A percentile compares a stretch with the other conserved stretches of the same genome.
phyloP scores from a whole-genome alignment of 805 yeast species.

The Monosporozyma aerobia region DNA sequence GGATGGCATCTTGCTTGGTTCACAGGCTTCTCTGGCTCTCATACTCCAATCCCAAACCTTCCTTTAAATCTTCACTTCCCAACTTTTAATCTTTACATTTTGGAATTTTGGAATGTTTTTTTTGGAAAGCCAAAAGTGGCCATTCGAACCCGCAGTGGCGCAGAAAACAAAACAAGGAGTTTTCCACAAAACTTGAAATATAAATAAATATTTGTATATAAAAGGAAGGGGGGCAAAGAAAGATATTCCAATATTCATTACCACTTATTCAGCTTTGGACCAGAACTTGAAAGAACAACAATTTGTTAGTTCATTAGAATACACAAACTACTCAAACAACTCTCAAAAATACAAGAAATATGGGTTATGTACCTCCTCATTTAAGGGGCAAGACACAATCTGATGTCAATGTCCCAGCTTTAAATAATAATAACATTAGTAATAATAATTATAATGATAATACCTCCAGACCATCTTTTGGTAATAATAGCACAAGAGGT shows the following conservation, averaged over 20 bases:
- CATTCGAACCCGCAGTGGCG: neutral
- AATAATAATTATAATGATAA: neutral
- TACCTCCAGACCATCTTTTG: neutral
- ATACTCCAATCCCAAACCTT: neutral
- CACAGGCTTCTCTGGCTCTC: neutral
- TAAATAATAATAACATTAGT: neutral
- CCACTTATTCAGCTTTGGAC: neutral
- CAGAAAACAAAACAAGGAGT: neutral
- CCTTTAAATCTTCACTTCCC: neutral
- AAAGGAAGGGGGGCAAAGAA: conserved; percentile 18
- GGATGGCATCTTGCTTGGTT: neutral
- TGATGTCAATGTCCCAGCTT: neutral
- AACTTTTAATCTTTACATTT: neutral
- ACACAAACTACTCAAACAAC: conserved; percentile 4
- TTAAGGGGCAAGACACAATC: conserved; percentile 23
- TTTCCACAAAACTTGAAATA: neutral
- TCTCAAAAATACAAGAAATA: neutral
- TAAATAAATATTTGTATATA: neutral
- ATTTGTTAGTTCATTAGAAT: conserved; percentile 1
- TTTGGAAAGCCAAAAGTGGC: neutral
- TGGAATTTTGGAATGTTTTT: neutral
- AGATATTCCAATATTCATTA: neutral
- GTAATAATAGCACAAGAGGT: conserved; percentile 10
- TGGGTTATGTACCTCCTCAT: conserved; percentile 42
- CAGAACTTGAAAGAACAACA: conserved; percentile 7